A percentile compares a stretch with the other conserved stretches of the same genome.
Evolutionary conservation across 805 yeast genomes (phyloP).

Genomic region (Kazachstania psychrophila): DNA sequence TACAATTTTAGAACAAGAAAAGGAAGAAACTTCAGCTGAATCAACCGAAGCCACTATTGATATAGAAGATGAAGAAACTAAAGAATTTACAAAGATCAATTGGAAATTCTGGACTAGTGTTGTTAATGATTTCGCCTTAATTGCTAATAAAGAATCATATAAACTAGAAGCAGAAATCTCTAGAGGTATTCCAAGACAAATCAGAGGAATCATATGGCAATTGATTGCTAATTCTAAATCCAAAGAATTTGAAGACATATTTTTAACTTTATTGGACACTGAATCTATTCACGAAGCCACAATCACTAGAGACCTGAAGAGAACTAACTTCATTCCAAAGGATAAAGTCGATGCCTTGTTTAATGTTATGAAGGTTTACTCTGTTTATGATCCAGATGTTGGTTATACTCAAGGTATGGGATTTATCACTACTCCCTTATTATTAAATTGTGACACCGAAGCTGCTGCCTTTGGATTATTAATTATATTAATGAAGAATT

Average conservation of each 20-base stretch:
- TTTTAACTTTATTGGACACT: slow-evolving; percentile 37
- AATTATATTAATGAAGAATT: slow-evolving; percentile 74
- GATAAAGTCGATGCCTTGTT: slow-evolving; percentile 57
- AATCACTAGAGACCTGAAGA: slow-evolving; percentile 70
- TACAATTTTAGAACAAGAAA: slow-evolving; percentile 15
- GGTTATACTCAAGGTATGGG: slow-evolving; percentile 99
- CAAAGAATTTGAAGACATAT: slow-evolving; percentile 32
- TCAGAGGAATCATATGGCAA: slow-evolving; percentile 92
- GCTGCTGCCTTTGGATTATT: slow-evolving; percentile 78
- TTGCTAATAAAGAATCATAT: slow-evolving; percentile 54
- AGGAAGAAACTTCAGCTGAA: slow-evolving; percentile 7
- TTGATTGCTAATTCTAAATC: slow-evolving; percentile 72
- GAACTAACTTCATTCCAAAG: slow-evolving; percentile 71
- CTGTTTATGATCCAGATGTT: slow-evolving; percentile 80
- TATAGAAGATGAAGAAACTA: slow-evolving; percentile 28
- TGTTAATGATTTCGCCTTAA: slow-evolving; percentile 63
- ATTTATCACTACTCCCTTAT: slow-evolving; percentile 75
- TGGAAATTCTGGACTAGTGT: slow-evolving; percentile 87
- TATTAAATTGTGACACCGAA: slow-evolving; percentile 59
- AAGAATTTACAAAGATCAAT: slow-evolving; percentile 38
- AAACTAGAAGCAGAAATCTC: slow-evolving; percentile 53
- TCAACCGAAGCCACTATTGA: slow-evolving; percentile 5
- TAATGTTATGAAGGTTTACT: slow-evolving; percentile 73
- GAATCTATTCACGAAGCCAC: slow-evolving; percentile 61
- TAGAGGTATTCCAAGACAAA: slow-evolving; percentile 72